These are phyloP conservation scores for Xylariales sp. DNA, from an alignment of 2,329 filamentous ascomycete species.

Conservation along the genomic window DNA sequence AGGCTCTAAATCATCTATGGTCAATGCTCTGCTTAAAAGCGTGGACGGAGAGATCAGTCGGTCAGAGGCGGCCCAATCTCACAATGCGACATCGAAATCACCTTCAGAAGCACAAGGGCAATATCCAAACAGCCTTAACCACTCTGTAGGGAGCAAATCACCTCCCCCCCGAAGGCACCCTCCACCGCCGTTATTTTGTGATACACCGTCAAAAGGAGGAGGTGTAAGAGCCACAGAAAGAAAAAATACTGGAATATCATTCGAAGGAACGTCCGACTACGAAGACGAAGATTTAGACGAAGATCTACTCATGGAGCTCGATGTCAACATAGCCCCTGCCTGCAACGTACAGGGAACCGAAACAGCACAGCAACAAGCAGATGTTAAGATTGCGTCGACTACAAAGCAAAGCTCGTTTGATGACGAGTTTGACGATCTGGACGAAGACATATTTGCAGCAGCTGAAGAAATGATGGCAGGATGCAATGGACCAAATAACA, in stretches of 20 bases:
- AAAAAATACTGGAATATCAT: background rate
- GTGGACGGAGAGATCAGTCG: slow-evolving; percentile 52
- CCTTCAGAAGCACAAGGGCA: slow-evolving; percentile 40
- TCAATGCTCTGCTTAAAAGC: slow-evolving; percentile 62
- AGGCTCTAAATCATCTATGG: slow-evolving; percentile 51
- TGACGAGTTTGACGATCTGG: slow-evolving; percentile 64
- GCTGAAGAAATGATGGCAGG: slow-evolving; percentile 38
- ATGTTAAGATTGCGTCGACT: slow-evolving; percentile 8
- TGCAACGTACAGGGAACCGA: slow-evolving; percentile 7
- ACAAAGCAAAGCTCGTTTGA: slow-evolving; percentile 21
- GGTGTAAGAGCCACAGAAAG: slow-evolving; percentile 4
- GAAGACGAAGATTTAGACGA: slow-evolving; percentile 57
- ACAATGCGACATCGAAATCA: slow-evolving; percentile 28
- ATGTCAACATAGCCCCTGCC: slow-evolving; percentile 29
- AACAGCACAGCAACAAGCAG: slow-evolving; percentile 10
- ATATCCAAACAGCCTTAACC: slow-evolving; percentile 7
- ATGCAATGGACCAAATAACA: slow-evolving; percentile 16
- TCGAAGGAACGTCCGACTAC: slow-evolving; percentile 40
- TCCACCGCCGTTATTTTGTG: slow-evolving; percentile 9
- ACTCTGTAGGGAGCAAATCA: slow-evolving; percentile 11
- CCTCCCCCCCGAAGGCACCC: slow-evolving; percentile 17
- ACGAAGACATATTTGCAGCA: slow-evolving; percentile 55
- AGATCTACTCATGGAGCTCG: slow-evolving; percentile 51
- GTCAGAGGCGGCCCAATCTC: slow-evolving; percentile 27
- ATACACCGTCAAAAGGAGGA: slow-evolving; percentile 2